Conservation (phyloP, 306 rosid species). For the Glycine tomentella region DNA sequence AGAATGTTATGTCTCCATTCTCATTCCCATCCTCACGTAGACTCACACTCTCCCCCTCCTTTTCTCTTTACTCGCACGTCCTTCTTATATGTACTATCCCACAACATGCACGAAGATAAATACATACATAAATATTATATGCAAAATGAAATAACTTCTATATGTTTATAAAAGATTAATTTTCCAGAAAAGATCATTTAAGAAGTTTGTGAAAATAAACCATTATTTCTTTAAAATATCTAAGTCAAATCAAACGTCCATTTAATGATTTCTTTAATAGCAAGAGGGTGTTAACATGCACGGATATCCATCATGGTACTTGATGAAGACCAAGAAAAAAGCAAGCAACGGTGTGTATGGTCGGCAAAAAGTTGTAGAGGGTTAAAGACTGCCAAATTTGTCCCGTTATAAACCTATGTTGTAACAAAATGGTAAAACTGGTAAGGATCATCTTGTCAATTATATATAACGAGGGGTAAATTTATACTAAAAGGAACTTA, state of each 20-base stretch:
- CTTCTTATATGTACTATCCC: neutral
- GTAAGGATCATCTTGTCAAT: neutral
- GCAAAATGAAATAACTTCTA: neutral
- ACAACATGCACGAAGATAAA: neutral
- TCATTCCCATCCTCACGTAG: neutral
- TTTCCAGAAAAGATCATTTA: neutral
- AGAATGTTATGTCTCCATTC: neutral
- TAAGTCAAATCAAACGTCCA: neutral
- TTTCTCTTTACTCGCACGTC: neutral
- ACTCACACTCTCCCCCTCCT: neutral
- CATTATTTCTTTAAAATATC: neutral
- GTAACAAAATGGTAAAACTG: neutral
- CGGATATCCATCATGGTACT: neutral
- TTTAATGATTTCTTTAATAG: neutral
- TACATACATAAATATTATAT: too few relatives aligned
- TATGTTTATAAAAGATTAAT: neutral
- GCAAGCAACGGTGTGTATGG: neutral
- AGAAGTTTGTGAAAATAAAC: neutral
- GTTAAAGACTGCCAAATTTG: neutral
- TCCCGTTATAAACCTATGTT: neutral
- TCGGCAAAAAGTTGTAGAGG: neutral
- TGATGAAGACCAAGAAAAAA: neutral
- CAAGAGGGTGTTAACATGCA: neutral
- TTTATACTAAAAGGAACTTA: neutral
- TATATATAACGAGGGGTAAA: neutral